Evolutionary conservation across 2,329 filamentous ascomycete genomes (phyloP), one percentile per base, ranked within the genome.

Genomic region (Fusarium lyarnte): DNA sequence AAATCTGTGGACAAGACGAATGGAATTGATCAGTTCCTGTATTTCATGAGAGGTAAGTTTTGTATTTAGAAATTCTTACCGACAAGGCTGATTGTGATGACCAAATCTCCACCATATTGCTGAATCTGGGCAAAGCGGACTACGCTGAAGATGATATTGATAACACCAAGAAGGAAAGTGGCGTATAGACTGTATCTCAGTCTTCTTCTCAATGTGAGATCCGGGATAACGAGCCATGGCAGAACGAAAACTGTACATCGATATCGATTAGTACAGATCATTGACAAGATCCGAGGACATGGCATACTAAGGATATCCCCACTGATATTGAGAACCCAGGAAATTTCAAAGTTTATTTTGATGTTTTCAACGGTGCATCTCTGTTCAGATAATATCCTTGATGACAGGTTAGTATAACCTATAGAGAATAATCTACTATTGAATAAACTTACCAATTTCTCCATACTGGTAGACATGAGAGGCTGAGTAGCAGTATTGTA

Each of bases 201-300:
- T 13, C 39, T 31, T 17, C 38, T 42, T 12, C 38, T 49, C 6
- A 73, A n/a, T 8, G 60, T 63, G 1, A 73, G 46, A 16, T 58
- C 66, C 1, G 58, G 54, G 5, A 73, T 29, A 2, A 73, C 63
- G 16, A 73, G 49, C 69, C 70, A 73, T 6, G 70, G 70, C 3
- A 73, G 33, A 19, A 55, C 25, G 16, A 70, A 73, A 3, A 72
- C 70, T 73, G 19, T 3, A 9, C 2, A 19, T 1, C 4, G 16
- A 8, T 4, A 5, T 5, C 8, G 12, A 17, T 57, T 7, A 55
- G 12, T 6, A 14, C 2, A 4, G 5, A 17, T n/a, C 9, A 6
- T 41, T 31, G 17, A 25, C 6, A n/a, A 3, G 6, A 5, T 11
- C 1, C 0, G 1, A 7, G 17, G 13, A 6, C 10, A 12, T 9